These are phyloP conservation scores for Casuarina cunninghamiana DNA, from an alignment of 306 rosid genomes.

Conservation along the genomic window DNA sequence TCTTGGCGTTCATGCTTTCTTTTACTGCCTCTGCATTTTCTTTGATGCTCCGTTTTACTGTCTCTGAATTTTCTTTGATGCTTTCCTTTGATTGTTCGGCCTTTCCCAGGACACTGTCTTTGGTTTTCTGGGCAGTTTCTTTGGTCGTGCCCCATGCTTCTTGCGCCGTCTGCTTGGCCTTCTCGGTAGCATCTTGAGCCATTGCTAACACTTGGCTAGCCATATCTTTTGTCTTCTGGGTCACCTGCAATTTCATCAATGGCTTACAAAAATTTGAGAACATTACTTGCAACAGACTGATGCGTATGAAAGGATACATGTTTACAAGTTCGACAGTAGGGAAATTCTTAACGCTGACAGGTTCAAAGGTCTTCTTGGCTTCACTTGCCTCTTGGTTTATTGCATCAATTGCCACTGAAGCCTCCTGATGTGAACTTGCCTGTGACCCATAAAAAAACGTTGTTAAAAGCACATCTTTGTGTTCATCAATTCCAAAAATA, in stretches of 20 bases:
- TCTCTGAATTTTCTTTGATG: constrained; percentile 51
- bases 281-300: background rate
- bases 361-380: constrained; percentile 33
- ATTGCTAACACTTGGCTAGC: constrained; percentile 37
- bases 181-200: constrained; percentile 56
- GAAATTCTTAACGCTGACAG: constrained; percentile 44
- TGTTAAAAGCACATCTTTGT: constrained; percentile 30
- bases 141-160: constrained; percentile 71
- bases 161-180: constrained; percentile 65
- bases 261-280: background rate
- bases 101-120: constrained; percentile 45
- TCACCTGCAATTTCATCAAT: constrained; percentile 34
- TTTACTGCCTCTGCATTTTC: constrained; percentile 50
- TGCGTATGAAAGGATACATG: background rate
- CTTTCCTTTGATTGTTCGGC: constrained; percentile 48
- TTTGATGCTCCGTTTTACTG: constrained; percentile 45
- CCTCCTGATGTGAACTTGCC: constrained; percentile 42
- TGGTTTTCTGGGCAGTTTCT: constrained; percentile 57
- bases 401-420: constrained; percentile 33
- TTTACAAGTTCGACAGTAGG: constrained; percentile 49
- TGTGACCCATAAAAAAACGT: background rate
- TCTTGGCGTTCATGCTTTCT: background rate
- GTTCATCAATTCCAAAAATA: background rate
- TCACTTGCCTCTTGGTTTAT: constrained; percentile 42
- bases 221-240: constrained; percentile 36